Conservation (phyloP, 768 basidiomycete genomes). For the Russula vinacea region DNA sequence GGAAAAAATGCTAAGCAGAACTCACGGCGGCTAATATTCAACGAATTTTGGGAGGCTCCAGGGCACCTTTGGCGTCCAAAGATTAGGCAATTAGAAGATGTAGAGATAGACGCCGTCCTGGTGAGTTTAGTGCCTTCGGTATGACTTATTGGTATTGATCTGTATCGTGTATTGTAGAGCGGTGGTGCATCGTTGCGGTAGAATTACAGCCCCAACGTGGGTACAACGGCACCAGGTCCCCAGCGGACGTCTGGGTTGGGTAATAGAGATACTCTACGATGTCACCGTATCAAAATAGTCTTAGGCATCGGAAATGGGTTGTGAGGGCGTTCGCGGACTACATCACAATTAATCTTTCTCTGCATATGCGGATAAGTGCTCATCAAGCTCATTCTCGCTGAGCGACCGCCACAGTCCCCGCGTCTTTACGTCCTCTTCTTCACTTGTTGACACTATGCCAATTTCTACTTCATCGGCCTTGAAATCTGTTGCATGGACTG, state of each 20-base stretch:
- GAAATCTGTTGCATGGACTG: slow-evolving; percentile 93
- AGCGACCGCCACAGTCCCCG: slow-evolving; percentile 78
- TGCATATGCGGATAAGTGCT: slow-evolving; percentile 78
- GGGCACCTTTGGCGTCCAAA: slow-evolving; percentile 53
- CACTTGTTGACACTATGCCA: slow-evolving; percentile 77
- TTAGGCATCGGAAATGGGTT: too few relatives aligned
- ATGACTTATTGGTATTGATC: neutral
- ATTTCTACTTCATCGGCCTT: slow-evolving; percentile 96
- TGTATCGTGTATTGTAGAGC: slow-evolving; percentile 43
- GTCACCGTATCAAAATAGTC: neutral
- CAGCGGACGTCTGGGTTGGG: neutral
- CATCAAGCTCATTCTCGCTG: slow-evolving; percentile 72
- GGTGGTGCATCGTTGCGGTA: slow-evolving; percentile 61
- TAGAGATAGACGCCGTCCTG: slow-evolving; percentile 64
- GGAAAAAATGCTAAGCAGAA: neutral
- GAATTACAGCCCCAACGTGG: neutral
- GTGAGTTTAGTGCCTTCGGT: slow-evolving; percentile 40
- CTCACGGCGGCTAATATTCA: slow-evolving; percentile 32
- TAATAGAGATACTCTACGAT: neutral
- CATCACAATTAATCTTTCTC: slow-evolving; percentile 68
- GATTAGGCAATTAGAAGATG: slow-evolving; percentile 47
- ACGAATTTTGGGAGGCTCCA: slow-evolving; percentile 69
- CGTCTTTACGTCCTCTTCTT: slow-evolving; percentile 70
- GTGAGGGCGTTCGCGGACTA: neutral
- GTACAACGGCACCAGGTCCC: neutral